Base-by-base conservation (phyloP, 768 basidiomycete species). In the Boletus rex-veris region DNA sequence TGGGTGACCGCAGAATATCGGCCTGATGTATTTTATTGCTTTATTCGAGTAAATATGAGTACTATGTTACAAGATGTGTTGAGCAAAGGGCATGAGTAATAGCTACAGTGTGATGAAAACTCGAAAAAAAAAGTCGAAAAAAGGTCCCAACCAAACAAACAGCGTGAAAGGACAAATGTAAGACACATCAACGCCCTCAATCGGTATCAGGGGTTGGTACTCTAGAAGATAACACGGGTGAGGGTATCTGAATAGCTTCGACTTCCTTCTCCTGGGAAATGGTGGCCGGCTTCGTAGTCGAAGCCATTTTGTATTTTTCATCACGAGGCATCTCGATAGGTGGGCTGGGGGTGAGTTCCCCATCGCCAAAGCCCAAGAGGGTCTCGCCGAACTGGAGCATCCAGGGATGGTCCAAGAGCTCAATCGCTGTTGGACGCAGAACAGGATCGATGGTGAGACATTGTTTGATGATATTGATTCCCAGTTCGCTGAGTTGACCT, bases 391-490 rank as follows among this genome's bases (percentile, higher is more conserved):
- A 86, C 50, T 88, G 84, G 38, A 87, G 74, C 80, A 96, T 89
- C 96, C 97, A 98, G 15, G 83, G 80, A 69, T 98, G 91, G 37
- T 85, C 78, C 73, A 94, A 82, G 28, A 98, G 80, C 64, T 97
- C 92, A 19, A 75, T 71, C 0, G 97, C 93, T 11, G 86, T 84
- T 0, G 97, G 96, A 41, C 97, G 83, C 54, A 80, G 74, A 66
- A 86, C 76, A 1, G 94, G 84, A 64, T 96, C 92, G 48, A 98
- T 88, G 11, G 82, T 91, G 39, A 99, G 74, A 71, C 96, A 98
- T 63, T 85, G 83, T 55, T 90, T 88, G 73, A 97, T 95, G 69
- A 98, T 98, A 69, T 85, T 86, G 68, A 98, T 93, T 21, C 97
- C 97, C 35, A 87, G 68, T 38, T 86, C 85, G 63, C 91, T 89